Evolutionary conservation across 257 asterid genomes (phyloP).

Genomic region (Przewalskia tangutica): DNA sequence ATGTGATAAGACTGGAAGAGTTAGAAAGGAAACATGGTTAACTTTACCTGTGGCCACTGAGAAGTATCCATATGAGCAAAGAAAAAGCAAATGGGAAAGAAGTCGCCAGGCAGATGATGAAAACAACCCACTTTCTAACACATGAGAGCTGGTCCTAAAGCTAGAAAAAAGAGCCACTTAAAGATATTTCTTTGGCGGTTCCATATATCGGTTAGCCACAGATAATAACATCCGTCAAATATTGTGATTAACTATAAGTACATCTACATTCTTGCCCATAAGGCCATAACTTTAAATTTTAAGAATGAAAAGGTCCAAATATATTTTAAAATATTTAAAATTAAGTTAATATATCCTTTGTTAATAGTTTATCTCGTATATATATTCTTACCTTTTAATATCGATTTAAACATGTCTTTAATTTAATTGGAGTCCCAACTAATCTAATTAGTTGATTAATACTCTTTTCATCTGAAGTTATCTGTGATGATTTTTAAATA

Average conservation of each 20-base stretch:
- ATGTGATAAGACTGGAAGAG: constrained; percentile 29
- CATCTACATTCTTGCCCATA: background rate
- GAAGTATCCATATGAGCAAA: constrained; percentile 69
- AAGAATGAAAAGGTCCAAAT: too few relatives aligned
- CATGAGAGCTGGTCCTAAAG: constrained; percentile 39
- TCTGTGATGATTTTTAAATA: too few relatives aligned
- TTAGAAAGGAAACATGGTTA: constrained; percentile 20
- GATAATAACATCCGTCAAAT: background rate
- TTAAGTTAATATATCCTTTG: too few relatives aligned
- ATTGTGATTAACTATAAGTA: background rate
- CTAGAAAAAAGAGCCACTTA: constrained; percentile 49
- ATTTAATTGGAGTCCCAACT: too few relatives aligned
- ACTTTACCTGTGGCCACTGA: constrained; percentile 98
- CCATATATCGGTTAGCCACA: constrained; percentile 1
- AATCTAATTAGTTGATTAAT: too few relatives aligned
- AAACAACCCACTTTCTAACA: constrained; percentile 41
- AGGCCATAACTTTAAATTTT: too few relatives aligned
- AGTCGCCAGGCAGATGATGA: constrained; percentile 30
- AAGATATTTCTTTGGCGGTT: constrained; percentile 52
- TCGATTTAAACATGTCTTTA: too few relatives aligned
- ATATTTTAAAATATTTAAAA: too few relatives aligned
- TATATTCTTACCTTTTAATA: too few relatives aligned
- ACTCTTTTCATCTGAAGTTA: too few relatives aligned
- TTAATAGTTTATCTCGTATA: too few relatives aligned
- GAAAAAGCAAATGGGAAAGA: constrained; percentile 13